These are phyloP conservation scores for Tylopilus vinaceipallidus DNA, from an alignment of 768 basidiomycete species.

Conservation along the genomic window DNA sequence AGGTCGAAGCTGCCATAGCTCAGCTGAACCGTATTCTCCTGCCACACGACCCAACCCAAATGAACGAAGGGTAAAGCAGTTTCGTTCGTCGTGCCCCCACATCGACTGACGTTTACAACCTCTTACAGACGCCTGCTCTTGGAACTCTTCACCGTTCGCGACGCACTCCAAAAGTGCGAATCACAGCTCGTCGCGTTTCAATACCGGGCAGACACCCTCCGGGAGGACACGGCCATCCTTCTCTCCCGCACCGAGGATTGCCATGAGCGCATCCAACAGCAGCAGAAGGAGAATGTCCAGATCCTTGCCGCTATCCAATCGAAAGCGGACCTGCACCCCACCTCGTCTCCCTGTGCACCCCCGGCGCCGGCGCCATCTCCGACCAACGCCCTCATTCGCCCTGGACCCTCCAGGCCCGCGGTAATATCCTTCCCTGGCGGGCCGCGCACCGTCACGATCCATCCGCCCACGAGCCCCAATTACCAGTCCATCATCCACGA, in stretches of 20 bases:
- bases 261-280: neutral
- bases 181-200: constrained; percentile 6
- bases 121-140: constrained; percentile 5
- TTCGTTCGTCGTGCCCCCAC: neutral
- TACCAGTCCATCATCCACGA: constrained; percentile 17
- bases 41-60: too few species aligned
- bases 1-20: constrained; percentile 11
- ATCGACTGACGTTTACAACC: neutral
- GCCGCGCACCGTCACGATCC: constrained; percentile 22
- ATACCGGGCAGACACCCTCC: neutral
- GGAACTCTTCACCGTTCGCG: constrained; percentile 6
- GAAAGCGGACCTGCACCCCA: neutral
- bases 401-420: constrained; percentile 2
- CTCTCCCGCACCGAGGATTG: constrained; percentile 6
- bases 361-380: neutral
- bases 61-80: constrained; percentile 9
- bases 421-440: constrained; percentile 20
- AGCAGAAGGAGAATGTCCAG: constrained; percentile 5
- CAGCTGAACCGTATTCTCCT: constrained; percentile 6
- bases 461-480: constrained; percentile 14
- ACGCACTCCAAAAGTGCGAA: constrained; percentile 10
- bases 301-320: constrained; percentile 1
- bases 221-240: constrained; percentile 7
- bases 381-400: neutral
- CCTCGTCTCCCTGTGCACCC: neutral